phyloP scores from a whole-genome alignment of 2,329 filamentous ascomycete species.

The Aspergillus proliferans region DNA sequence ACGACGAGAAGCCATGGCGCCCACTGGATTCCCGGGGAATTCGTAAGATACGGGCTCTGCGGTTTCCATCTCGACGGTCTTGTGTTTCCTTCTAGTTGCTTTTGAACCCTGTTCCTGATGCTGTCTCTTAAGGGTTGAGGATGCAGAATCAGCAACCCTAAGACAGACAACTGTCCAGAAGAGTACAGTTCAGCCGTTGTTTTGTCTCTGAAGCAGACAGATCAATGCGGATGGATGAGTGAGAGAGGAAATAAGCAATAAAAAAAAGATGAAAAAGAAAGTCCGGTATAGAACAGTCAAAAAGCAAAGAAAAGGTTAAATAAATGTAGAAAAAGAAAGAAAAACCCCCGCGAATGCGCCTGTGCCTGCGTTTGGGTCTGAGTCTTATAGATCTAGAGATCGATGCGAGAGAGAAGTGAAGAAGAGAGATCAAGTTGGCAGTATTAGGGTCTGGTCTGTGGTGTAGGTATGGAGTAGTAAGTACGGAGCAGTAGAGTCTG shows the following conservation, averaged over 20 bases:
- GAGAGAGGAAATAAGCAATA: background rate
- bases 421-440: background rate
- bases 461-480: background rate
- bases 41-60: slow-evolving; percentile 36
- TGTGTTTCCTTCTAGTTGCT: slow-evolving; percentile 1
- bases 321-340: background rate
- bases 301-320: background rate
- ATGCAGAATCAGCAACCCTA: background rate
- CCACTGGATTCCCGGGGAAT: slow-evolving; percentile 32
- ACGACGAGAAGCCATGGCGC: slow-evolving; percentile 31
- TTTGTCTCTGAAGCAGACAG: too few relatives aligned
- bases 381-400: background rate
- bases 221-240: too few relatives aligned
- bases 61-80: slow-evolving; percentile 31
- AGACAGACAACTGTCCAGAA: background rate
- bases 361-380: background rate
- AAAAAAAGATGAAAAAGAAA: background rate
- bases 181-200: too few relatives aligned
- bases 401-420: background rate
- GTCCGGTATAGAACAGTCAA: background rate
- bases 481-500: background rate
- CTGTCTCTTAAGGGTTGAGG: background rate
- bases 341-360: background rate
- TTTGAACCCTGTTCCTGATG: background rate
- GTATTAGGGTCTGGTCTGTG: background rate